Evolutionary conservation across 2,329 filamentous ascomycete species (phyloP).

Genomic region (Talaromyces verruculosus): DNA sequence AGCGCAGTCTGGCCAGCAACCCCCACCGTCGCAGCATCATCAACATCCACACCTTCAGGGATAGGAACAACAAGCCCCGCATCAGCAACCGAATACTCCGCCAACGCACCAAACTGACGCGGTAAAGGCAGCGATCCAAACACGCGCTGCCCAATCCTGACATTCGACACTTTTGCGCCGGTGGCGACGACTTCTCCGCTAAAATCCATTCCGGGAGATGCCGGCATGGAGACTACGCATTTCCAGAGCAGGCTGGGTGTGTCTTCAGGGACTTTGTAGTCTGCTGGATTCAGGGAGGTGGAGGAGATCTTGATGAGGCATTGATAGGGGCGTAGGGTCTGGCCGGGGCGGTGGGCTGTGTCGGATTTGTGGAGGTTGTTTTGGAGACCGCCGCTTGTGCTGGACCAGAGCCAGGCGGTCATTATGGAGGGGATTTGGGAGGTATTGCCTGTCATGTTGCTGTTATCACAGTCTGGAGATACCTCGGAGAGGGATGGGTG

Average conservation of each 20-base stretch:
- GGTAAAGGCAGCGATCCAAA: slow-evolving; percentile 43
- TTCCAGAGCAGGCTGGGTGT: slow-evolving; percentile 44
- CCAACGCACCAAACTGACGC: slow-evolving; percentile 44
- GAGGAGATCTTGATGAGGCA: slow-evolving; percentile 58
- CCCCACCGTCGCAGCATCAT: slow-evolving; percentile 47
- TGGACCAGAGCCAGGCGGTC: slow-evolving; percentile 60
- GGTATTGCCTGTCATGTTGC: slow-evolving; percentile 6
- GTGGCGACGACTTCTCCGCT: slow-evolving; percentile 46
- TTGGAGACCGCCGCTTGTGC: slow-evolving; percentile 50
- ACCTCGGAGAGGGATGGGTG: neutral
- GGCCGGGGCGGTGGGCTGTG: slow-evolving; percentile 43
- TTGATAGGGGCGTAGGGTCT: slow-evolving; percentile 43
- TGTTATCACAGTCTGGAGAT: neutral
- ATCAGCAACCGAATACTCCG: slow-evolving; percentile 44
- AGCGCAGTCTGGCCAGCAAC: slow-evolving; percentile 52
- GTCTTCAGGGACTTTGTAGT: slow-evolving; percentile 62
- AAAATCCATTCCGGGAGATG: slow-evolving; percentile 54
- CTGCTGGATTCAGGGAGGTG: slow-evolving; percentile 60
- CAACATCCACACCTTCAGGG: slow-evolving; percentile 46
- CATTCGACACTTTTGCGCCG: slow-evolving; percentile 28
- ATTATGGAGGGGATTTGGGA: slow-evolving; percentile 44
- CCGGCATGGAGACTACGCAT: slow-evolving; percentile 43
- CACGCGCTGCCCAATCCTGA: slow-evolving; percentile 43
- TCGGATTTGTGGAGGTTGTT: slow-evolving; percentile 53
- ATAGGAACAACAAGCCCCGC: slow-evolving; percentile 39